A percentile compares a stretch with the other conserved stretches of the same genome.
These are phyloP conservation scores for Beta vulgaris DNA, from an alignment of 148 eudicot genomes.

Conservation along the genomic window DNA sequence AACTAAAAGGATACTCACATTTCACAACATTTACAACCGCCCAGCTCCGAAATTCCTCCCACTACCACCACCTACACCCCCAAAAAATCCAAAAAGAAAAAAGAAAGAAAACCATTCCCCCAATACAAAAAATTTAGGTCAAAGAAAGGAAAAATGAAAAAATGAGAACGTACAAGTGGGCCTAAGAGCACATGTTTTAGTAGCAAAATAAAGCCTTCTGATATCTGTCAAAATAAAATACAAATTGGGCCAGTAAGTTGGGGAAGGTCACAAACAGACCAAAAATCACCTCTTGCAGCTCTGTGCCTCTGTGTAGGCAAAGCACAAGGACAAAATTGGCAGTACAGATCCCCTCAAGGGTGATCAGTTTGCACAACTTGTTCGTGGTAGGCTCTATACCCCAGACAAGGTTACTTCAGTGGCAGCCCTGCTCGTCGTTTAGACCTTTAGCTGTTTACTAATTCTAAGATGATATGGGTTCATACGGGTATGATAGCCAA, in stretches of 20 bases:
- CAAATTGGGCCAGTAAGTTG: conserved; percentile 23
- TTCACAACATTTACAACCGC: conserved; percentile 31
- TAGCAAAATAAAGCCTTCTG: conserved; percentile 15
- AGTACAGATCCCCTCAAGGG: conserved; percentile 2
- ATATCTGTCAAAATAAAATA: conserved; percentile 19
- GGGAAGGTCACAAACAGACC: conserved; percentile 24
- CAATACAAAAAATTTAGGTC: not conserved
- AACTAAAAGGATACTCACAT: conserved; percentile 21
- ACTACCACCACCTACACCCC: not conserved
- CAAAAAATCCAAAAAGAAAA: conserved; percentile 4
- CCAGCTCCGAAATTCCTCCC: conserved; percentile 5
- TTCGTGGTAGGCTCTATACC: conserved; percentile 9
- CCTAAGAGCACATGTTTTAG: conserved; percentile 10
- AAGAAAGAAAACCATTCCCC: not conserved
- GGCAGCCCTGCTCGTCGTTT: conserved; percentile 12
- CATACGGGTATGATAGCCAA: conserved; percentile 94
- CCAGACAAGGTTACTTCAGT: conserved; percentile 8
- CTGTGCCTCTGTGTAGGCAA: conserved; percentile 19
- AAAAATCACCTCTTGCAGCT: conserved; percentile 19
- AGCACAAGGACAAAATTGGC: conserved; percentile 6
- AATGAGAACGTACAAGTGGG: conserved; percentile 2
- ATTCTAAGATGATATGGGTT: conserved; percentile 81
- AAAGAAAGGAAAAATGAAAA: conserved; percentile 1
- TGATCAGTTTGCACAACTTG: not conserved
- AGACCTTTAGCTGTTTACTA: not conserved